Conservation (phyloP, 257 asterid species). For the Thymus mandschuricus region DNA sequence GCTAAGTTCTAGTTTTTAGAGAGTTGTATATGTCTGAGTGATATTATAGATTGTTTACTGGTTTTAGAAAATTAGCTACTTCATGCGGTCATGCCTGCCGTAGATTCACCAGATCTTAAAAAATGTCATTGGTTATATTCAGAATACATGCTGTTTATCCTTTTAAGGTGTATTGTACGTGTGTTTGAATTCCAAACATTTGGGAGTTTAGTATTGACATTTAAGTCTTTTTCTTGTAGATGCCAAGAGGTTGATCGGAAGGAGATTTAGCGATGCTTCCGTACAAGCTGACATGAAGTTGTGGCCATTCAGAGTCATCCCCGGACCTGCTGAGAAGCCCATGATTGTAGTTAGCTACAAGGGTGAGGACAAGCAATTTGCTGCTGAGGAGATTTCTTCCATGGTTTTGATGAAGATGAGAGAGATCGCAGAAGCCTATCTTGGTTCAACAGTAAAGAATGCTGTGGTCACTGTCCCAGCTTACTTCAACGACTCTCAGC, state of each 20-base stretch:
- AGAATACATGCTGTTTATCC: too few relatives aligned
- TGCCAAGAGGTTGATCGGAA: slow-evolving; percentile 60
- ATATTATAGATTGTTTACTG: not conserved
- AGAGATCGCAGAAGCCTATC: slow-evolving; percentile 58
- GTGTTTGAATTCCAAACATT: not conserved
- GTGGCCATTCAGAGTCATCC: slow-evolving; percentile 55
- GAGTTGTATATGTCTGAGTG: not conserved
- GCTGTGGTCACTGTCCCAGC: slow-evolving; percentile 65
- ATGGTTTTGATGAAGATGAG: slow-evolving; percentile 62
- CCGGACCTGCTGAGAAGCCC: slow-evolving; percentile 58
- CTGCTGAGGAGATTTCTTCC: slow-evolving; percentile 63
- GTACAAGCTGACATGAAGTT: slow-evolving; percentile 57
- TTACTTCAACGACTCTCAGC: slow-evolving; percentile 56
- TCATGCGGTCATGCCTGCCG: too few relatives aligned
- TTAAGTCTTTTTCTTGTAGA: slow-evolving; percentile 10
- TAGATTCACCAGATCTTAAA: not conserved
- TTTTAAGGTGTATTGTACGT: not conserved
- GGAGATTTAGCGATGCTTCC: slow-evolving; percentile 51
- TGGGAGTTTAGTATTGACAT: not conserved
- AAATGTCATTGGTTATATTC: not conserved
- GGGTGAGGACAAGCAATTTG: slow-evolving; percentile 60
- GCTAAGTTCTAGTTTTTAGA: not conserved
- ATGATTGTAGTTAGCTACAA: slow-evolving; percentile 52
- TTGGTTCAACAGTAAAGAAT: slow-evolving; percentile 49
- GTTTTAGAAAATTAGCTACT: not conserved